Conservation (phyloP, 2,329 filamentous ascomycete species). For the Capronia americana region DNA sequence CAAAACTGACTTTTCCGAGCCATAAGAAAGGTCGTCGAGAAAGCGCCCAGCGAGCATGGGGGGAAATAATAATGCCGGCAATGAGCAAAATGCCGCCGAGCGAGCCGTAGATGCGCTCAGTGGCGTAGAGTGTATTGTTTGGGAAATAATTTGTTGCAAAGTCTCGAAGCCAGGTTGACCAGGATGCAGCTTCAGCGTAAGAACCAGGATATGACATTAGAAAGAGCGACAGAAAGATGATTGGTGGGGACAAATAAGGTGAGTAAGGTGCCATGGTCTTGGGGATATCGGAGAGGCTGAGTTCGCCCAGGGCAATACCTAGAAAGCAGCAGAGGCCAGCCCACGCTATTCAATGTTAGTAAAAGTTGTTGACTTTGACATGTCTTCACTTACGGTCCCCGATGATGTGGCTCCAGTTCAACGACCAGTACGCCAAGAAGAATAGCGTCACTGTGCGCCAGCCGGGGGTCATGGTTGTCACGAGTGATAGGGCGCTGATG, state of each 20-base stretch:
- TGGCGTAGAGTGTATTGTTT: constrained; percentile 52
- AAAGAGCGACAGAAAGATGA: constrained; percentile 61
- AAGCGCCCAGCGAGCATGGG: constrained; percentile 58
- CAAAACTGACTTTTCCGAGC: constrained; percentile 69
- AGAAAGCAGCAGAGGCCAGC: constrained; percentile 63
- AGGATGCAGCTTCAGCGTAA: constrained; percentile 59
- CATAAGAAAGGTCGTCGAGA: constrained; percentile 64
- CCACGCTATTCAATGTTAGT: constrained; percentile 48
- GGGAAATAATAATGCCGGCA: constrained; percentile 61
- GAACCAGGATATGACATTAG: constrained; percentile 67
- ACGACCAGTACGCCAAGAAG: constrained; percentile 55
- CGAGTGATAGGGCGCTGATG: constrained; percentile 61
- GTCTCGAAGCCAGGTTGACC: constrained; percentile 52
- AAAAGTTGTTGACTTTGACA: neutral
- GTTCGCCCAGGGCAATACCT: constrained; percentile 67
- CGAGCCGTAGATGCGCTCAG: constrained; percentile 58
- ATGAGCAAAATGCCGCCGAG: constrained; percentile 58
- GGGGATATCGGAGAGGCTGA: constrained; percentile 50
- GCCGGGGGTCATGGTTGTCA: constrained; percentile 56
- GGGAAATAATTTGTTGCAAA: constrained; percentile 48
- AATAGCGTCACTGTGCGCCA: constrained; percentile 58
- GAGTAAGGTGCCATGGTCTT: constrained; percentile 48
- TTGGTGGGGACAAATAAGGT: constrained; percentile 49
- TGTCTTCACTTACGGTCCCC: constrained; percentile 43
- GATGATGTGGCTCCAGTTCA: constrained; percentile 49